phyloP scores from a whole-genome alignment of 1,284 basidiomycete species.

The Earliella scabrosa region DNA sequence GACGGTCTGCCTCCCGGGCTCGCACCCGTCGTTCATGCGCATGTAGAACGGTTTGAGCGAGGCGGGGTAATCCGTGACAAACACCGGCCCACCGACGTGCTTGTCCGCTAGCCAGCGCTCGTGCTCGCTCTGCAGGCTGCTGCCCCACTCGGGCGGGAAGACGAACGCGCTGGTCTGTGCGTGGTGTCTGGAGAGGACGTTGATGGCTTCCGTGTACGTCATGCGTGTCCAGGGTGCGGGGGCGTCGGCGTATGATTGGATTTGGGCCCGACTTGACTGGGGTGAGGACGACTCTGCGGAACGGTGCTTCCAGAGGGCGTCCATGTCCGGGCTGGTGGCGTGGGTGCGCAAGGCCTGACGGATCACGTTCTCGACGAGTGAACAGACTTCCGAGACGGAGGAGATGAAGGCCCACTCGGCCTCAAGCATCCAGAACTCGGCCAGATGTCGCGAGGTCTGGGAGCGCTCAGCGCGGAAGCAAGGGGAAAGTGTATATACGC shows the following conservation, averaged over 20 bases:
- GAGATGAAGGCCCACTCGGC: slow-evolving; percentile 80
- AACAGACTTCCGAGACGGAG: slow-evolving; percentile 62
- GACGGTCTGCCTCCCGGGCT: slow-evolving; percentile 54
- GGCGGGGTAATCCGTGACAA: slow-evolving; percentile 90
- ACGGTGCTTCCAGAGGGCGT: slow-evolving; percentile 18
- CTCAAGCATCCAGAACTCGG: slow-evolving; percentile 99
- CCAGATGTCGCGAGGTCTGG: slow-evolving; percentile 89
- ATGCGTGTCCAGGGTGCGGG: slow-evolving; percentile 68
- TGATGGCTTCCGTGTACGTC: slow-evolving; percentile 81
- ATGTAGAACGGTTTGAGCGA: slow-evolving; percentile 96
- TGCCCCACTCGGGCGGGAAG: slow-evolving; percentile 72
- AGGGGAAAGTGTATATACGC: slow-evolving; percentile 91
- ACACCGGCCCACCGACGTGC: slow-evolving; percentile 77
- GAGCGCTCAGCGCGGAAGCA: slow-evolving; percentile 93
- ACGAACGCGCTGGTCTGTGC: slow-evolving; percentile 46
- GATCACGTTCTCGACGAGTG: slow-evolving; percentile 72
- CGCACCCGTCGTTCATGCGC: slow-evolving; percentile 58
- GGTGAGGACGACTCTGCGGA: not conserved
- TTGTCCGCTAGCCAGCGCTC: slow-evolving; percentile 86
- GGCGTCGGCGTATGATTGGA: slow-evolving; percentile 41
- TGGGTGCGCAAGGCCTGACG: slow-evolving; percentile 39
- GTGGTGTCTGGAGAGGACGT: slow-evolving; percentile 53
- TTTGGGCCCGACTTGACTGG: slow-evolving; percentile 22
- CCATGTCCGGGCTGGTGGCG: slow-evolving; percentile 15
- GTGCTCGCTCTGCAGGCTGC: slow-evolving; percentile 84